Evolutionary conservation across 2,329 filamentous ascomycete genomes (phyloP).

Genomic region (Didymella glomerata): DNA sequence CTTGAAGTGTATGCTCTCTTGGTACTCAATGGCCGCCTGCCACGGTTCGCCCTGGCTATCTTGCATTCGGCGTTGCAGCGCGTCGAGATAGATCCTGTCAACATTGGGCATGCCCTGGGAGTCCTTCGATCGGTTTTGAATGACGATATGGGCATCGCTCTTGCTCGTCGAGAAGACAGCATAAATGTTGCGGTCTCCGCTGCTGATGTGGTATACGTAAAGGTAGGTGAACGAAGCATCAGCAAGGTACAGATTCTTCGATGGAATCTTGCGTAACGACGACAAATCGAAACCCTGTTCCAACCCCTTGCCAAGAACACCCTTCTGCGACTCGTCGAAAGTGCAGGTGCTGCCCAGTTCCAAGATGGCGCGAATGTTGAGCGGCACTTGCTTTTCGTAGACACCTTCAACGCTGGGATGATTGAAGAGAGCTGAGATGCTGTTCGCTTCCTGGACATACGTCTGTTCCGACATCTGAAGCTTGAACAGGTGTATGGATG

Average conservation of each 20-base stretch:
- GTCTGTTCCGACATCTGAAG: constrained; percentile 87
- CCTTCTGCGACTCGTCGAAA: constrained; percentile 88
- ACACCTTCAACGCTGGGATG: constrained; percentile 96
- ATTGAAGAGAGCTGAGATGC: constrained; percentile 83
- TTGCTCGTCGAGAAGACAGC: constrained; percentile 87
- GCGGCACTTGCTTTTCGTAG: constrained; percentile 91
- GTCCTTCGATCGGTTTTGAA: constrained; percentile 85
- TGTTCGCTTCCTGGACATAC: constrained; percentile 84
- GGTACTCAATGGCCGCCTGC: constrained; percentile 86
- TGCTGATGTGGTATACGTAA: constrained; percentile 90
- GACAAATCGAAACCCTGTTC: constrained; percentile 92
- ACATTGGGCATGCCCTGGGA: constrained; percentile 88
- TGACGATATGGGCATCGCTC: constrained; percentile 82
- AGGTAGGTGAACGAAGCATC: constrained; percentile 80
- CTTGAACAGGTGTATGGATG: constrained; percentile 93
- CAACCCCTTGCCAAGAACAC: constrained; percentile 89
- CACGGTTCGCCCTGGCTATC: constrained; percentile 74
- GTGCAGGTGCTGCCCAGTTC: constrained; percentile 91
- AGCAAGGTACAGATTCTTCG: constrained; percentile 78
- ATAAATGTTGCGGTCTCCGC: constrained; percentile 91
- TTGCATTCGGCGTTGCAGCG: constrained; percentile 70
- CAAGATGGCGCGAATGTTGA: constrained; percentile 85
- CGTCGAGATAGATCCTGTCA: constrained; percentile 84
- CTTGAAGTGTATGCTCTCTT: constrained; percentile 85
- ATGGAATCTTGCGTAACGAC: constrained; percentile 72